A percentile compares a stretch with the other conserved stretches of the same genome.
Evolutionary conservation across 305 asterid genomes (phyloP).

Genomic region (Ilex paraguariensis): DNA sequence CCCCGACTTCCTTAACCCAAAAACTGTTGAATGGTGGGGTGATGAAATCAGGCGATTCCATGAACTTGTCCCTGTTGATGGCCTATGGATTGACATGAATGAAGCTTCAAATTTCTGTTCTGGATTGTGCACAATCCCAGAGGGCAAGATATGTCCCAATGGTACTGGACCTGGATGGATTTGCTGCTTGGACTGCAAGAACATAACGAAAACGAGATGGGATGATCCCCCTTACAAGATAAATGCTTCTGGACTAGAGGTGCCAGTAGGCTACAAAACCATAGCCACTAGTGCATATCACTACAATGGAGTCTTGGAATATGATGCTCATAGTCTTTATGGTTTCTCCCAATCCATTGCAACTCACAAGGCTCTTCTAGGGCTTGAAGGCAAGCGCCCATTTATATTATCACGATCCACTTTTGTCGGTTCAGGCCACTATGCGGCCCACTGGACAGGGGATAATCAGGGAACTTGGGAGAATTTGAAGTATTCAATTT

Average conservation of each 20-base stretch:
- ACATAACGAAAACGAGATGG: constrained; percentile 73
- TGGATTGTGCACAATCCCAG: constrained; percentile 80
- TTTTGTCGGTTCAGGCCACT: constrained; percentile 78
- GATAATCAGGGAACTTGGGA: constrained; percentile 91
- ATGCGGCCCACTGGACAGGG: constrained; percentile 95
- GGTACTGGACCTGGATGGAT: constrained; percentile 95
- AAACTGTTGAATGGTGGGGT: constrained; percentile 84
- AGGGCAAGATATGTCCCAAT: constrained; percentile 59
- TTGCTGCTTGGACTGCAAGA: constrained; percentile 89
- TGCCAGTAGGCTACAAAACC: constrained; percentile 83
- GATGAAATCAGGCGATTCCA: constrained; percentile 79
- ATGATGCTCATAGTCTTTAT: constrained; percentile 87
- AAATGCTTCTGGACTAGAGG: constrained; percentile 77
- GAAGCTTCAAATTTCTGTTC: constrained; percentile 82
- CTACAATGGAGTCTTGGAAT: constrained; percentile 80
- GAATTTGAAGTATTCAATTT: constrained; percentile 58
- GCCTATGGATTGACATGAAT: constrained; percentile 96
- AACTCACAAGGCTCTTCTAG: constrained; percentile 79
- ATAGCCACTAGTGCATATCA: constrained; percentile 85
- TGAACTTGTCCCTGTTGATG: constrained; percentile 88
- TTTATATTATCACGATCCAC: constrained; percentile 79
- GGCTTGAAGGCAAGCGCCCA: constrained; percentile 75
- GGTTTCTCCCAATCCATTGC: constrained; percentile 85
- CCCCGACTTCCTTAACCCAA: constrained; percentile 91
- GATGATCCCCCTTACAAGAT: constrained; percentile 96